Evolutionary conservation across 176 grass and related monocot species (phyloP).

Genomic region (Leersia perrieri): DNA sequence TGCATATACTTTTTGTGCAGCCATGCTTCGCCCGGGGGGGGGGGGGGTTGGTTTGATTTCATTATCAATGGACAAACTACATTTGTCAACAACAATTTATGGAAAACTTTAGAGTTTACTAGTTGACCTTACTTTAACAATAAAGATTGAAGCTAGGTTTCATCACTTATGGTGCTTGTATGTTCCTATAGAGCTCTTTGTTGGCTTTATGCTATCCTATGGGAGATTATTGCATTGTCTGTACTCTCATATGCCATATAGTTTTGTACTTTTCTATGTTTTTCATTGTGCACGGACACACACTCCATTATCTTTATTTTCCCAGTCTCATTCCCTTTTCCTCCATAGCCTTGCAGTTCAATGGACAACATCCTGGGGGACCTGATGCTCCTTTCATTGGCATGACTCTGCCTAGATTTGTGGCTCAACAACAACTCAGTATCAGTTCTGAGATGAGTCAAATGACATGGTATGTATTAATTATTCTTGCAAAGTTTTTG

Average conservation of each 20-base stretch:
- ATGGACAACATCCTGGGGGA: constrained; percentile 34
- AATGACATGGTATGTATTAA: not conserved
- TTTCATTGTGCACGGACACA: not conserved
- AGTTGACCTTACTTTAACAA: not conserved
- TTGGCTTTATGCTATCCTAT: not conserved
- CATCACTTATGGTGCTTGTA: not conserved
- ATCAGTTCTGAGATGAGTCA: not conserved
- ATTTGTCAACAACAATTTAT: not conserved
- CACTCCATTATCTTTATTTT: not conserved
- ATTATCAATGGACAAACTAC: not conserved
- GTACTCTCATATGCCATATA: not conserved
- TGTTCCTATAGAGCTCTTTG: not conserved
- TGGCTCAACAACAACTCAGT: not conserved
- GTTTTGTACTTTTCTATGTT: not conserved
- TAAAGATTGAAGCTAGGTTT: not conserved
- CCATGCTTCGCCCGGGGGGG: not conserved
- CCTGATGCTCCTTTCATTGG: constrained; percentile 48
- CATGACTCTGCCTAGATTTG: constrained; percentile 51
- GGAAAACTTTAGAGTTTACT: not conserved
- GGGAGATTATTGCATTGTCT: not conserved
- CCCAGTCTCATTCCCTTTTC: constrained; percentile 8
- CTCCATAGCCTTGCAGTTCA: constrained; percentile 59
- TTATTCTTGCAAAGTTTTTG: not conserved
- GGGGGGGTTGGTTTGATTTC: not conserved
- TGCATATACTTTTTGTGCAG: not conserved